Base-by-base conservation (phyloP, 352 stramenopile genomes). In the Elongisporangium undulatum region DNA sequence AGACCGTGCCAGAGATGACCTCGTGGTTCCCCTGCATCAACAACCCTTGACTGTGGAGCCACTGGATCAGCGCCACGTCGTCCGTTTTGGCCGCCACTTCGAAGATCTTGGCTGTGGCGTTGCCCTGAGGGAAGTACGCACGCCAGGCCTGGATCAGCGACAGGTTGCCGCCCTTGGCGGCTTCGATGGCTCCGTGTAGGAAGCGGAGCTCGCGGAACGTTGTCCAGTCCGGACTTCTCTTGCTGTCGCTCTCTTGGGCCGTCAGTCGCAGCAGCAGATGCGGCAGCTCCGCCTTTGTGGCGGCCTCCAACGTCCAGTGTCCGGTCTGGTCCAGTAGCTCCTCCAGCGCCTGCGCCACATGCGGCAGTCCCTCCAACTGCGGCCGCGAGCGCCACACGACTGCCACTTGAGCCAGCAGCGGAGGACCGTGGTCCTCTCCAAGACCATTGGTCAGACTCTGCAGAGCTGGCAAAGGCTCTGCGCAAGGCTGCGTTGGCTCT, bases 341-440 rank as follows among this genome's bases (percentile, higher is more conserved):
- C 10, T 69, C 59, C n/a, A 88, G 52, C 29, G 70, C 58, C 51
- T 70, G 55, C 41, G 76, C 57, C 20, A 85, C 74, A 51, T 86
- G 79, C 4, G 61, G 56, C 38, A 82, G 61, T 34, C 69, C 63
- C 26, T 55, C 72, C 12, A 77, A 54, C 3, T 59, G 49, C 4
- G 24, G 41, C 21, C 58, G 20, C 29, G 67, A 59, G 60, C 29
- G 64, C 53, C 66, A 70, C 39, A 77, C 34, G 34, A 45, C 69
- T n/a, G 29, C 38, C 5, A 81, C 67, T 7, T 39, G 19, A 1
- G 48, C 51, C n/a, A 67, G 67, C 39, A 58, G 50, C 39, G 19
- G 34, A 45, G 34, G 34, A 45, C 34, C 12, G 34, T 15, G 7
- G 34, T 8, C 9, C 1, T 8, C 34, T 45, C 23, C 5, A 5